Conservation (phyloP, 2,329 filamentous ascomycete genomes). For the Onygena corvina region DNA sequence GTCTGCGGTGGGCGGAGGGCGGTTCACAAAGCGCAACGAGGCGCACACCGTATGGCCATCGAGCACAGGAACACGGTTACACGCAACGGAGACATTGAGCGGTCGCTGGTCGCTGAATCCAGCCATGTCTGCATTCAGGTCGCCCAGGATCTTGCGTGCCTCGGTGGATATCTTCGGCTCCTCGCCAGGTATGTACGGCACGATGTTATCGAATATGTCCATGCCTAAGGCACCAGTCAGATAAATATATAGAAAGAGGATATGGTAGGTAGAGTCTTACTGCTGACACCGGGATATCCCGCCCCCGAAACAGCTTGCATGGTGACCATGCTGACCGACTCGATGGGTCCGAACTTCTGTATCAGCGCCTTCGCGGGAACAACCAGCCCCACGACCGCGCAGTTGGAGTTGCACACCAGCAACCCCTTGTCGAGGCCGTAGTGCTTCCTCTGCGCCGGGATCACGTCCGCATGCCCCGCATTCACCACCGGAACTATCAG, state of each 20-base stretch:
- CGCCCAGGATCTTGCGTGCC: constrained; percentile 84
- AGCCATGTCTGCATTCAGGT: constrained; percentile 56
- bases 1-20: constrained; percentile 60
- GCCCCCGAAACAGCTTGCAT: constrained; percentile 91
- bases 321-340: constrained; percentile 73
- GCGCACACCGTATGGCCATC: constrained; percentile 96
- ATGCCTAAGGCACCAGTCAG: constrained; percentile 62
- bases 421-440: constrained; percentile 71
- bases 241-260: constrained; percentile 29
- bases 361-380: constrained; percentile 89
- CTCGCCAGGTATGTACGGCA: constrained; percentile 85
- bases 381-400: constrained; percentile 89
- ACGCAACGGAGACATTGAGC: constrained; percentile 71
- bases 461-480: constrained; percentile 70
- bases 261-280: neutral
- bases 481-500: constrained; percentile 94
- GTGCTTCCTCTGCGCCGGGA: constrained; percentile 72
- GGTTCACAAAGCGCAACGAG: constrained; percentile 65
- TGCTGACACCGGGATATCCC: constrained; percentile 50
- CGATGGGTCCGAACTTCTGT: constrained; percentile 66
- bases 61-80: constrained; percentile 87
- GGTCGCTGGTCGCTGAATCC: constrained; percentile 63
- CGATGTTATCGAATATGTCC: constrained; percentile 93
- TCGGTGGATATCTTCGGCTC: constrained; percentile 95
- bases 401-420: constrained; percentile 95